Base-by-base conservation (phyloP, 495 filamentous ascomycete genomes). In the Hypomontagnella monticulosa region DNA sequence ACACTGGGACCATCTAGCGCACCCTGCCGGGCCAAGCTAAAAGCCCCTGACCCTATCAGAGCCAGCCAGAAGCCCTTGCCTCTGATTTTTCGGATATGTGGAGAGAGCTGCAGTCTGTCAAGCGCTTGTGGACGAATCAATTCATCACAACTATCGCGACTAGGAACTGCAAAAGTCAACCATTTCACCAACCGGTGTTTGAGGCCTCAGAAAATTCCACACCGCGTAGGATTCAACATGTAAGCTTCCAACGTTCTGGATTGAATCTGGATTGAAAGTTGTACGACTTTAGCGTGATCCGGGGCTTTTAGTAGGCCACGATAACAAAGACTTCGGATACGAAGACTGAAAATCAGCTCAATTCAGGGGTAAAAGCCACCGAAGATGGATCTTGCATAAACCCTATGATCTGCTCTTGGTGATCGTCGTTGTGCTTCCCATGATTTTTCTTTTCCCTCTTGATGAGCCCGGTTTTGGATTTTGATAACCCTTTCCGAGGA, bases 361-460 rank as follows among this genome's bases (percentile, higher is more conserved):
- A n/a, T 36, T 63, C 36, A 46, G 55, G 54, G 57, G 42, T 47
- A 11, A 19, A 57, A 19, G 64, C 40, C 48, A 16, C 18, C 50
- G 37, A 55, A 44, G 54, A 38, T 47, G 16, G 19, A 51, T 63
- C 59, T 61, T 64, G 66, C 61, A 69, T 69, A 69, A 68, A 69
- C 66, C 46, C 48, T 14, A 33, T 48, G 44, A 64, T 68, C 55
- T 61, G 37, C 55, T 44, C 52, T 43, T 18, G 4, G 46, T 61
- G 60, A 64, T 69, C 56, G 38, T 63, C 59, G 11, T 27, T 60
- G 18, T 20, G 5, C 61, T 46, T 40, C 50, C 37, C n/a, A 27
- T 51, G 19, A 11, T 48, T 48, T 59, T 19, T 67, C 12, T 44
- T 49, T 40, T 42, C 23, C 30, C 44, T 48, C 43, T 60, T 14